Conservation (phyloP, 2,329 filamentous ascomycete species). For the Trichoderma polysporum region DNA sequence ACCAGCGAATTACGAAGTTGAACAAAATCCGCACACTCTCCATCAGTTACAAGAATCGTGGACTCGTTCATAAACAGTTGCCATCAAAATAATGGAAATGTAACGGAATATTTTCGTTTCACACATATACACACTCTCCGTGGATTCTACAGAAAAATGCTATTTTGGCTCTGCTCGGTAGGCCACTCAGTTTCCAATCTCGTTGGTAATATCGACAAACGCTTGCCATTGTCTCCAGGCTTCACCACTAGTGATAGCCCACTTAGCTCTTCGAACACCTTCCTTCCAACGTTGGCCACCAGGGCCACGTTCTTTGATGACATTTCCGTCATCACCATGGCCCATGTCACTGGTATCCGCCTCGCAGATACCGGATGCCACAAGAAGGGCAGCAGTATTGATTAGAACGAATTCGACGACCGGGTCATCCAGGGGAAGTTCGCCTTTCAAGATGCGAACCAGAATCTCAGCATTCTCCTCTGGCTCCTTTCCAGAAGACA, state of each 20-base stretch:
- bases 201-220: constrained; percentile 82
- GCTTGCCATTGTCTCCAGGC: constrained; percentile 79
- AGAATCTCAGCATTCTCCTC: constrained; percentile 85
- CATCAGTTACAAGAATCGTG: not conserved
- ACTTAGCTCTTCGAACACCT: constrained; percentile 80
- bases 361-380: constrained; percentile 83
- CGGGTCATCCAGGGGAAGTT: constrained; percentile 73
- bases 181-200: constrained; percentile 32
- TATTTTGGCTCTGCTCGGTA: not conserved
- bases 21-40: not conserved
- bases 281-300: constrained; percentile 93
- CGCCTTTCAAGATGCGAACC: constrained; percentile 69
- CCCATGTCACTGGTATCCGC: constrained; percentile 78
- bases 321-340: constrained; percentile 73
- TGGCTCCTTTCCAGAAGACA: constrained; percentile 82
- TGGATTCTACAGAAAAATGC: not conserved
- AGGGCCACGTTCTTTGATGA: constrained; percentile 79
- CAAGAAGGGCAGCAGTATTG: constrained; percentile 87
- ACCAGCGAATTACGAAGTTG: not conserved
- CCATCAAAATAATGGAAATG: not conserved
- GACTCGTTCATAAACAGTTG: not conserved
- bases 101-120: not conserved
- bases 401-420: constrained; percentile 92
- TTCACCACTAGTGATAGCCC: constrained; percentile 82
- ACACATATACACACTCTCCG: not conserved